Percentiles rank a stretch among this genome's conserved stretches.
Conservation (phyloP, 352 stramenopile genomes). For the Globisporangium takayamanum region DNA sequence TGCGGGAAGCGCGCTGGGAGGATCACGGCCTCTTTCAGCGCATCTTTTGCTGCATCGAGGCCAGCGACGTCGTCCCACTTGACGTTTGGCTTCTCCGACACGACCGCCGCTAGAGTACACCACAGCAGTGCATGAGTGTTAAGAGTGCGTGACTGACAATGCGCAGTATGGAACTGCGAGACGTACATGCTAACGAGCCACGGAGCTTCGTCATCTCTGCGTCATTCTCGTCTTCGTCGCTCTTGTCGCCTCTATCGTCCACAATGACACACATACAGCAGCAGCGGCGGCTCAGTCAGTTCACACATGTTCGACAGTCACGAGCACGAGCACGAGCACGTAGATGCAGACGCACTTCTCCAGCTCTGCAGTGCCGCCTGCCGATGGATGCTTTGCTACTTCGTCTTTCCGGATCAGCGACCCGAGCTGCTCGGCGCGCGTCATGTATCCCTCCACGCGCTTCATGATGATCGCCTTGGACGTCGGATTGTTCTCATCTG, state of each 20-base stretch:
- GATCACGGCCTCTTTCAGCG: conserved; percentile 98
- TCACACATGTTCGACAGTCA: neutral
- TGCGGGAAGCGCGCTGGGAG: conserved; percentile 95
- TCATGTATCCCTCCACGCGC: conserved; percentile 88
- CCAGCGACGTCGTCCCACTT: conserved; percentile 97
- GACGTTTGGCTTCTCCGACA: conserved; percentile 91
- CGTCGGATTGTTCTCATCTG: conserved; percentile 90
- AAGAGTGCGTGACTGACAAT: neutral
- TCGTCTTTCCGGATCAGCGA: conserved; percentile 68
- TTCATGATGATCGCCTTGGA: conserved; percentile 89
- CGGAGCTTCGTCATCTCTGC: conserved; percentile 95
- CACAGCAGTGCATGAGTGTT: neutral
- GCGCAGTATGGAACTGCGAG: neutral
- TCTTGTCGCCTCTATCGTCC: conserved; percentile 58
- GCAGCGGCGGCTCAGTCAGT: neutral
- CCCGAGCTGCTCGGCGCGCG: conserved; percentile 80
- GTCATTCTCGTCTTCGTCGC: conserved; percentile 89
- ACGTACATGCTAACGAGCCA: conserved; percentile 86
- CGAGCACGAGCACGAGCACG: neutral
- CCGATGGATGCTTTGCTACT: conserved; percentile 46
- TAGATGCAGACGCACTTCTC: conserved; percentile 49
- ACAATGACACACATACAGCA: neutral
- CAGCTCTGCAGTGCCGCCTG: conserved; percentile 47
- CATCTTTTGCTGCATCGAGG: conserved; percentile 95
- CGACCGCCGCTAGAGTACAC: conserved; percentile 52